Conservation (phyloP, 2,329 filamentous ascomycete genomes). For the Madurella mycetomatis region DNA sequence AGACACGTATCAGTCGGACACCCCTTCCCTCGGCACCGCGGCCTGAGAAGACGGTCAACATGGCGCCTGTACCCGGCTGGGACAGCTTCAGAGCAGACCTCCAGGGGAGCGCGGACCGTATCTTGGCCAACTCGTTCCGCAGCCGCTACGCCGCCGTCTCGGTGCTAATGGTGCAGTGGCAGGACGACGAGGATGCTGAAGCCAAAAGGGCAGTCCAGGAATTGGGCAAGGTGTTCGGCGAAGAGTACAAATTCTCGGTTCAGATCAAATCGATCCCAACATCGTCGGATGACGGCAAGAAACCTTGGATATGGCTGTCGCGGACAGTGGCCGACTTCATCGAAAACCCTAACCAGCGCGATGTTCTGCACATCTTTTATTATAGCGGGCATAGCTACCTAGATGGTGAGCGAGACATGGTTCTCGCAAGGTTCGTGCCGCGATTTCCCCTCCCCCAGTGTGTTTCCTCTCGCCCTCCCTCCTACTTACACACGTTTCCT, state of each 20-base stretch:
- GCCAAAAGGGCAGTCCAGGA: slow-evolving; percentile 43
- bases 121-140: slow-evolving; percentile 47
- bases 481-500: slow-evolving; percentile 18
- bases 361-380: slow-evolving; percentile 56
- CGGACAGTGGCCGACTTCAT: slow-evolving; percentile 49
- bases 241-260: slow-evolving; percentile 49
- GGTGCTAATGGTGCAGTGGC: slow-evolving; percentile 53
- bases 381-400: slow-evolving; percentile 54
- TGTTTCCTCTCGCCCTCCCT: not conserved
- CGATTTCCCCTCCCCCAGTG: not conserved
- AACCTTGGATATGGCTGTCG: slow-evolving; percentile 51
- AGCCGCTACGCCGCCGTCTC: slow-evolving; percentile 51
- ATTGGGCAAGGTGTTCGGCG: slow-evolving; percentile 47
- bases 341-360: slow-evolving; percentile 49
- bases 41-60: slow-evolving; percentile 46
- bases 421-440: slow-evolving; percentile 48
- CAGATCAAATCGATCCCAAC: slow-evolving; percentile 48
- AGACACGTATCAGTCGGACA: slow-evolving; percentile 47
- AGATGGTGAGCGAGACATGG: slow-evolving; percentile 53
- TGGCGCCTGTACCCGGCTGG: slow-evolving; percentile 42
- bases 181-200: slow-evolving; percentile 46
- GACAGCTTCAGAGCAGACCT: slow-evolving; percentile 50
- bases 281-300: slow-evolving; percentile 43
- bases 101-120: slow-evolving; percentile 46
- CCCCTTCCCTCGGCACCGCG: slow-evolving; percentile 54